A percentile compares a stretch with the other conserved stretches of the same genome.
These are phyloP conservation scores for Epichloe bromicola DNA, from an alignment of 2,329 filamentous ascomycete genomes.

Conservation along the genomic window DNA sequence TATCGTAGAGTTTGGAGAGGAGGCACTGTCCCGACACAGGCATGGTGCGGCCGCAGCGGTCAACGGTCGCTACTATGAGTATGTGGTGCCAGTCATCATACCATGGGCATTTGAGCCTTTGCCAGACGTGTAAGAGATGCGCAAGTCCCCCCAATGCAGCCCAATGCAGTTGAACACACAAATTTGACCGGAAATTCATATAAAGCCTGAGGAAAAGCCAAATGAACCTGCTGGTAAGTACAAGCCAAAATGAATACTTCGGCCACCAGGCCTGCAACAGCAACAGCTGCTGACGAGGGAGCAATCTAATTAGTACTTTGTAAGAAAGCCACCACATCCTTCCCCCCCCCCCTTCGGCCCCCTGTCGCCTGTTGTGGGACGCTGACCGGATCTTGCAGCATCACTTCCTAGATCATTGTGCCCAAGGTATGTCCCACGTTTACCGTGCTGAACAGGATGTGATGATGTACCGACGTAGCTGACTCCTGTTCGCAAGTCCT, in stretches of 20 bases:
- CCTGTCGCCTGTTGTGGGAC: background rate
- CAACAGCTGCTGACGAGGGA: background rate
- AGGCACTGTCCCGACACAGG: background rate
- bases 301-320: slow-evolving; percentile 29
- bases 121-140: slow-evolving; percentile 25
- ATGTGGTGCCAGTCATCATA: slow-evolving; percentile 48
- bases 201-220: slow-evolving; percentile 40
- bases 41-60: background rate
- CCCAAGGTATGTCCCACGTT: slow-evolving; percentile 31
- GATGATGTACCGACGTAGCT: background rate
- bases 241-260: background rate
- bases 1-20: slow-evolving; percentile 15
- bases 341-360: too few species aligned
- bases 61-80: slow-evolving; percentile 47
- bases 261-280: background rate
- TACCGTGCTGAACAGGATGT: background rate
- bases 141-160: background rate
- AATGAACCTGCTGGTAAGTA: slow-evolving; percentile 57
- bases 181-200: background rate
- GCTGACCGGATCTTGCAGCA: slow-evolving; percentile 19
- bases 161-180: background rate
- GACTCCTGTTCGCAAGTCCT: slow-evolving; percentile 29
- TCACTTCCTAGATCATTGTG: slow-evolving; percentile 67
- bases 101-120: slow-evolving; percentile 35
- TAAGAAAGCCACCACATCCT: slow-evolving; percentile 15